Base-by-base conservation (phyloP, 1,284 basidiomycete genomes). In the Mycosarcoma mackinlayi region DNA sequence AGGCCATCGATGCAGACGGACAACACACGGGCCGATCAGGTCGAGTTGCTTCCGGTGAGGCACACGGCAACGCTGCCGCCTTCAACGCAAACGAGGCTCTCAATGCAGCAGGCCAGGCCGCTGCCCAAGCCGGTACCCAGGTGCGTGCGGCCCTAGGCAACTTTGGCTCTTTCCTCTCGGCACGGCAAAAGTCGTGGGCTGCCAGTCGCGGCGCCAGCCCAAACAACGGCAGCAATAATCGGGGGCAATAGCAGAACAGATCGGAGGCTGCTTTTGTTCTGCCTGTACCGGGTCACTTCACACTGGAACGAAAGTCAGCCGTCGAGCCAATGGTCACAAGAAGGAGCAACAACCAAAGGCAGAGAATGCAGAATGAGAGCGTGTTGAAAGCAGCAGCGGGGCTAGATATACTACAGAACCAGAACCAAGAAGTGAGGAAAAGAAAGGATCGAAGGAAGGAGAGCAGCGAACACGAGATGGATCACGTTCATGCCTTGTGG, bases 151-250 rank as follows among this genome's bases (percentile, higher is more conserved):
- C 80, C 5, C 24, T 81, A 1, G 74, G 77, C 45, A 69, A 59
- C 44, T 77, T 82, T 56, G 80, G 80, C 19, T 70, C 62, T 4
- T 82, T 78, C 54, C 60, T 81, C 11, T 73, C 77, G 4, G 42
- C 71, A 24, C 54, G 58, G 4, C 73, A 76, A 31, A 73, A 71
- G 46, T 61, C 70, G 1, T 75, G 73, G 73, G 53, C 64, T 18
- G 60, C 61, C 3, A 50, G 57, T 18, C 67, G 67, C 18, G 19
- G 33, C 28, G 21, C 18, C 37, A 38, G 37, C 19, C 37, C 37
- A 13, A 53, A 49, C 31, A 50, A 41, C 49, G 57, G 45, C 33
- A 63, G 23, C 41, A 28, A 44, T n/a, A n/a, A n/a, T n/a, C n/a
- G n/a, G n/a, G n/a, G n/a, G 41, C 41, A 44, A 14, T 44, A 44